phyloP scores from a whole-genome alignment of 2,329 filamentous ascomycete species.

The Cladosporium colombiae region DNA sequence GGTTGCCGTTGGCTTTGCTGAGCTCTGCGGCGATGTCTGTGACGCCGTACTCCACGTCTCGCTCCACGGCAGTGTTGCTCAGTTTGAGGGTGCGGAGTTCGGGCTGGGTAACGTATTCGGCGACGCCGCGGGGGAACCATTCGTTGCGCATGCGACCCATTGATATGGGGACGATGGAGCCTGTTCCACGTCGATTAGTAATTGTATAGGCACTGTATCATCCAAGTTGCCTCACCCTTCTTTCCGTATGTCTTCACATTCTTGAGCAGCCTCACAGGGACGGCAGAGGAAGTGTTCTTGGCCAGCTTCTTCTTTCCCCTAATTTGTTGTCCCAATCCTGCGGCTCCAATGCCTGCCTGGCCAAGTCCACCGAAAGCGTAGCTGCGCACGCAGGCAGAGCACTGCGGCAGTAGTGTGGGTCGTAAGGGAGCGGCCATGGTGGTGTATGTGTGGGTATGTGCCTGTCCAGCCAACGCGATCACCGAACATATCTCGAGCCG shows the following conservation, averaged over 20 bases:
- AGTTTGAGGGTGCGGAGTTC: slow-evolving; percentile 49
- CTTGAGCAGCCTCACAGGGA: slow-evolving; percentile 54
- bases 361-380: slow-evolving; percentile 23
- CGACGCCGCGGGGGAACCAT: slow-evolving; percentile 54
- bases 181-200: slow-evolving; percentile 37
- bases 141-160: slow-evolving; percentile 56
- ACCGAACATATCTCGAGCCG: slow-evolving; percentile 5
- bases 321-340: slow-evolving; percentile 32
- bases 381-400: slow-evolving; percentile 34
- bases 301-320: slow-evolving; percentile 41
- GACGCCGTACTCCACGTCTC: slow-evolving; percentile 48
- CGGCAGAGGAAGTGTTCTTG: slow-evolving; percentile 33
- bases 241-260: slow-evolving; percentile 55
- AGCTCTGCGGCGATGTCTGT: slow-evolving; percentile 13
- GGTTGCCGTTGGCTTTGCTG: slow-evolving; percentile 5
- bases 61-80: slow-evolving; percentile 46
- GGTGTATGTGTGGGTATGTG: background rate
- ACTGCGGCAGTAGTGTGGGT: slow-evolving; percentile 30
- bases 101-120: slow-evolving; percentile 53
- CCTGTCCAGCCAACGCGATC: background rate
- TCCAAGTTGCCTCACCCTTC: slow-evolving; percentile 40
- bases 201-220: background rate
- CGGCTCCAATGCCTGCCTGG: slow-evolving; percentile 8
- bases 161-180: slow-evolving; percentile 54
- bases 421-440: slow-evolving; percentile 29